These are phyloP conservation scores for Oryza rufipogon DNA, from an alignment of 176 grass and related monocot genomes.

Conservation along the genomic window DNA sequence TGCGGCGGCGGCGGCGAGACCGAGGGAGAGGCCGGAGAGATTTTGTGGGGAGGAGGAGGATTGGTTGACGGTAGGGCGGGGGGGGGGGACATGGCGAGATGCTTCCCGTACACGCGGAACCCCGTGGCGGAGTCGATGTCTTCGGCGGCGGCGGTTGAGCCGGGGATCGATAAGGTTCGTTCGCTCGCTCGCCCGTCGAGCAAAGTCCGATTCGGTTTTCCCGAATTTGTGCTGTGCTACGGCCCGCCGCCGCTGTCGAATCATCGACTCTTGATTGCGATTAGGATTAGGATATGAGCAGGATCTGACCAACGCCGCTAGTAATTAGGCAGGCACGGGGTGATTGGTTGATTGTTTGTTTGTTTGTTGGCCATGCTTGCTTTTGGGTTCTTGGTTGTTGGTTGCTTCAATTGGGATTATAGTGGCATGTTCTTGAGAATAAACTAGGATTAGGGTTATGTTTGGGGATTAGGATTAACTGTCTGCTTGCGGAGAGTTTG, in stretches of 20 bases:
- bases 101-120: constrained; percentile 1
- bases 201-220: not conserved
- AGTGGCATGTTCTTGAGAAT: not conserved
- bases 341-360: not conserved
- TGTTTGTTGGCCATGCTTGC: not conserved
- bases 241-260: not conserved
- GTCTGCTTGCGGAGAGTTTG: not conserved
- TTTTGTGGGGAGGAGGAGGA: not conserved
- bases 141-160: not conserved
- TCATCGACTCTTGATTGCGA: not conserved
- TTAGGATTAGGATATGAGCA: not conserved
- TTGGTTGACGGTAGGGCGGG: not conserved
- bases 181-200: not conserved
- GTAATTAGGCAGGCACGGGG: not conserved
- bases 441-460: not conserved
- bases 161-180: not conserved
- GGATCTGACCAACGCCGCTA: not conserved
- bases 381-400: not conserved
- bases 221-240: not conserved
- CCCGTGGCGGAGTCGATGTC: not conserved
- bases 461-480: not conserved
- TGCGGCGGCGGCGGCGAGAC: no score
- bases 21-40: not conserved
- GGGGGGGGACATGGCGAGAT: not conserved
- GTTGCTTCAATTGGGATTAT: not conserved